phyloP scores from a whole-genome alignment of 805 yeast genomes.

The Metschnikowia corniflorae region DNA sequence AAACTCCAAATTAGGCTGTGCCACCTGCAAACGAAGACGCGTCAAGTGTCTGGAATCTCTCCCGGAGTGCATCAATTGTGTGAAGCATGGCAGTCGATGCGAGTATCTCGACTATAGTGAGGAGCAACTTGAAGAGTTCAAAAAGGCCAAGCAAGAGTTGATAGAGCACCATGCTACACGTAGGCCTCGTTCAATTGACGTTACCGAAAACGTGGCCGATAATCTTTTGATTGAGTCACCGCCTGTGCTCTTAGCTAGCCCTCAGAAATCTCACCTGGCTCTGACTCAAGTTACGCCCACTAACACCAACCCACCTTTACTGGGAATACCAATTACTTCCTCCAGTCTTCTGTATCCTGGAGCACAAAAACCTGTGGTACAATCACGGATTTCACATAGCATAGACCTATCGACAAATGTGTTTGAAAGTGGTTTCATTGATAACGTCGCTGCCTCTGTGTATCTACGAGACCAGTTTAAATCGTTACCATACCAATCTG shows the following conservation, averaged over 20 bases:
- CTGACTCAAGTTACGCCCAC: background rate
- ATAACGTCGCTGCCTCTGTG: background rate
- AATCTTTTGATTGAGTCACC: background rate
- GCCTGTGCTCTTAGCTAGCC: too few relatives aligned
- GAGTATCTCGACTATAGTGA: slow-evolving; percentile 35
- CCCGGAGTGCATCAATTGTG: slow-evolving; percentile 38
- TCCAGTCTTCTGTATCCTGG: background rate
- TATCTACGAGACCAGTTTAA: too few relatives aligned
- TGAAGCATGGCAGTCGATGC: slow-evolving; percentile 38
- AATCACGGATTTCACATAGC: too few relatives aligned
- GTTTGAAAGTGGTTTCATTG: background rate
- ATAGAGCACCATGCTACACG: background rate
- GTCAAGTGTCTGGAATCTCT: slow-evolving; percentile 31
- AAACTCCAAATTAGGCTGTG: slow-evolving; percentile 21
- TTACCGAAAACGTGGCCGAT: background rate
- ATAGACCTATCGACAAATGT: background rate
- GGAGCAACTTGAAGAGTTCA: slow-evolving; percentile 29
- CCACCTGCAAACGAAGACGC: slow-evolving; percentile 19
- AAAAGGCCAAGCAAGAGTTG: slow-evolving; percentile 15
- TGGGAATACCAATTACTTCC: too few relatives aligned
- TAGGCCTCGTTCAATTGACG: background rate
- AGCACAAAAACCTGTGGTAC: too few relatives aligned
- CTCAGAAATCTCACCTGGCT: too few relatives aligned
- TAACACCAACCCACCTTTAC: background rate
- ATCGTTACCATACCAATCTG: slow-evolving; percentile 1